A percentile compares a stretch with the other conserved stretches of the same genome.
Conservation (phyloP, 2,329 filamentous ascomycete species). For the Dactylellina drechsleri region DNA sequence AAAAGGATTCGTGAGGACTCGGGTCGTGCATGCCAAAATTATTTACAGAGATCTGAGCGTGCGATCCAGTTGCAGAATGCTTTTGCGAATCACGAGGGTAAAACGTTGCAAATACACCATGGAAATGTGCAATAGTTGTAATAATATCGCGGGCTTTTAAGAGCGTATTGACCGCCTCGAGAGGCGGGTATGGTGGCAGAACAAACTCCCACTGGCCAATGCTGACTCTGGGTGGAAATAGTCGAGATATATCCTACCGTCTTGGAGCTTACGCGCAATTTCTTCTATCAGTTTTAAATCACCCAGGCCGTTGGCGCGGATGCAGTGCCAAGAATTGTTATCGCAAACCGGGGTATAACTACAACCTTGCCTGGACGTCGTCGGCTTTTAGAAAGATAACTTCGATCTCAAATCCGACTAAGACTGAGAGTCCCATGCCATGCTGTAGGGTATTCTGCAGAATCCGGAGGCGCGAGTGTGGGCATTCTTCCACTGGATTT, state of each 20-base stretch:
- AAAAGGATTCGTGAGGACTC: constrained; percentile 53
- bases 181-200: too few species aligned
- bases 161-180: constrained; percentile 57
- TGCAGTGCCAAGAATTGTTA: too few species aligned
- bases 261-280: too few species aligned
- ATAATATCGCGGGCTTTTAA: constrained; percentile 58
- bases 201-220: too few species aligned
- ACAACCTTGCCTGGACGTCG: not conserved
- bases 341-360: too few species aligned
- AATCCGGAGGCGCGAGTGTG: constrained; percentile 7
- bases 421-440: not conserved
- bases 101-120: constrained; percentile 57
- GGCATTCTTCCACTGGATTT: constrained; percentile 3
- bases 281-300: too few species aligned
- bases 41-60: constrained; percentile 58
- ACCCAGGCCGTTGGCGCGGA: too few species aligned
- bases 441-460: not conserved
- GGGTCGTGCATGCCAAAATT: not conserved
- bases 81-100: constrained; percentile 55
- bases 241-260: too few species aligned
- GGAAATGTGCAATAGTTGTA: constrained; percentile 34
- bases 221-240: too few species aligned
- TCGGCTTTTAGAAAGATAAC: constrained; percentile 2
- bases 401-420: constrained; percentile 33
- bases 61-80: constrained; percentile 56